phyloP scores from a whole-genome alignment of 371 early-diverging fungal species.

The Blastocladiella emersonii region DNA sequence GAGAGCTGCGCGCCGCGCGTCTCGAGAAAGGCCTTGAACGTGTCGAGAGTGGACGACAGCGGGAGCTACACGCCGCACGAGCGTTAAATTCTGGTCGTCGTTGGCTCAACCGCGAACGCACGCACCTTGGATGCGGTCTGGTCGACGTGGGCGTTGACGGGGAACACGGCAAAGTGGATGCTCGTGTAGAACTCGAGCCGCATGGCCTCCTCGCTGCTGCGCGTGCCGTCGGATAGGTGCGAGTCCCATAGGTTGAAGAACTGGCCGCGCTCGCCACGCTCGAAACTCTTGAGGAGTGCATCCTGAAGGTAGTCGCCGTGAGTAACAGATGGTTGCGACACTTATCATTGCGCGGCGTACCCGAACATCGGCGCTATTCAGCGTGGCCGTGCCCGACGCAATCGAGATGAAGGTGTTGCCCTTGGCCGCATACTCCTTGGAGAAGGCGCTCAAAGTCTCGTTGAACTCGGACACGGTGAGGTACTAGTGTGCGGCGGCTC shows the following conservation, averaged over 20 bases:
- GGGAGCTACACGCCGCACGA: constrained; percentile 2
- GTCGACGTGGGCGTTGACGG: constrained; percentile 18
- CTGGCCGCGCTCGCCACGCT: constrained; percentile 19
- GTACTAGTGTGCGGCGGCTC: not conserved
- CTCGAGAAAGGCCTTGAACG: constrained; percentile 32
- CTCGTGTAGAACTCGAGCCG: constrained; percentile 26
- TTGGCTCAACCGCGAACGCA: not conserved
- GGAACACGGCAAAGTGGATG: constrained; percentile 35
- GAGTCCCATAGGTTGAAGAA: constrained; percentile 30
- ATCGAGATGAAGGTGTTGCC: not conserved
- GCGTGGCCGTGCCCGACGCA: not conserved
- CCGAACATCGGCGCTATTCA: not conserved
- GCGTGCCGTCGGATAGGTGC: constrained; percentile 13
- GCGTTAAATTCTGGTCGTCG: not conserved
- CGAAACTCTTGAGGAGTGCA: constrained; percentile 11
- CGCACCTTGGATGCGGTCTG: constrained; percentile 7
- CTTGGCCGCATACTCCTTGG: not conserved
- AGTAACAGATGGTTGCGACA: not conserved
- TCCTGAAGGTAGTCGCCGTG: not conserved
- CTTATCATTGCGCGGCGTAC: not conserved
- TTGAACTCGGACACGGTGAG: not conserved
- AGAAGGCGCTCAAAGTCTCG: not conserved
- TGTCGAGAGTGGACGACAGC: constrained; percentile 15
- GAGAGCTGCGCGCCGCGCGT: constrained; percentile 27
- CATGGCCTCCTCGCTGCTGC: constrained; percentile 14